phyloP scores from a whole-genome alignment of 2,329 filamentous ascomycete species.

The Dactylellina cionopaga region DNA sequence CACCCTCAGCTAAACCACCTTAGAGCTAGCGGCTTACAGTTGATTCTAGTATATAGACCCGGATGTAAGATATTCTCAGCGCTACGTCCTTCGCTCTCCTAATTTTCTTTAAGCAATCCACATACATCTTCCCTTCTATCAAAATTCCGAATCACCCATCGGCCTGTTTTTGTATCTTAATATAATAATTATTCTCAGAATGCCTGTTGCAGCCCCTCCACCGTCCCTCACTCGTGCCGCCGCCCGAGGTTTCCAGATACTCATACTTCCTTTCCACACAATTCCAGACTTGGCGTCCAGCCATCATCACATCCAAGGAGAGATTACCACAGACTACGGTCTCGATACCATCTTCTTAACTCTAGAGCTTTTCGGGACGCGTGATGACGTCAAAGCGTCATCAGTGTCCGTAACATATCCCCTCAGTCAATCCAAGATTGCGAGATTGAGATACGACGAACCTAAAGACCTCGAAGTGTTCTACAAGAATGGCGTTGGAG shows the following conservation, averaged over 20 bases:
- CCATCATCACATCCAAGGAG: not conserved
- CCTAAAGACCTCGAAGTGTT: not conserved
- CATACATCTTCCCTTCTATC: not conserved
- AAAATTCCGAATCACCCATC: not conserved
- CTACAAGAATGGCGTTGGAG: not conserved
- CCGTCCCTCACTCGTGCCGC: not conserved
- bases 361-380: not conserved
- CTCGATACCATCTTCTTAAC: constrained; percentile 2
- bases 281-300: not conserved
- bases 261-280: not conserved
- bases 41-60: too few relatives aligned
- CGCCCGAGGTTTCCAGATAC: constrained; percentile 9
- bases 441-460: constrained; percentile 4
- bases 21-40: too few relatives aligned
- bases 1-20: too few relatives aligned
- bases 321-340: not conserved
- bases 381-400: not conserved
- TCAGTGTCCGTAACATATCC: constrained; percentile 12
- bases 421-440: not conserved
- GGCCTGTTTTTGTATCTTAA: too few relatives aligned
- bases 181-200: constrained; percentile 3
- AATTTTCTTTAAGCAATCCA: not conserved
- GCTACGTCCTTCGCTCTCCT: too few relatives aligned
- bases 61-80: too few relatives aligned
- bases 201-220: not conserved